These are phyloP conservation scores for Epichloe glyceriae DNA, from an alignment of 2,329 filamentous ascomycete genomes.

Conservation along the genomic window DNA sequence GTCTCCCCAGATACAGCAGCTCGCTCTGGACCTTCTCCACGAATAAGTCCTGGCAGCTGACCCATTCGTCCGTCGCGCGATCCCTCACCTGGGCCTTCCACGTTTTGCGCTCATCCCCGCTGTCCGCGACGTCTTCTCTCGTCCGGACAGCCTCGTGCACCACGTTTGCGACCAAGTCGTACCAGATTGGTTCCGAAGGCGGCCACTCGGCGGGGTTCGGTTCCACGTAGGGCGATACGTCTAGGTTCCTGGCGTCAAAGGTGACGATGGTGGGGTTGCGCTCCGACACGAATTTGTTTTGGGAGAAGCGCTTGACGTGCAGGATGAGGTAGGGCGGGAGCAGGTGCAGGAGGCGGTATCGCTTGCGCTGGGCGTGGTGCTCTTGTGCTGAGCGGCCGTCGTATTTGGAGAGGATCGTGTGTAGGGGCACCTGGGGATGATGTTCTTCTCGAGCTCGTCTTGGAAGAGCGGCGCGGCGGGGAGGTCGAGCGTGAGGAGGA, in stretches of 20 bases:
- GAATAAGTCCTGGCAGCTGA: constrained; percentile 85
- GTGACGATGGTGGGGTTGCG: constrained; percentile 97
- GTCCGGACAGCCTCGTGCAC: constrained; percentile 72
- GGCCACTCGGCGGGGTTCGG: constrained; percentile 62
- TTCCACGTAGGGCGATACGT: constrained; percentile 84
- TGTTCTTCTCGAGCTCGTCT: constrained; percentile 86
- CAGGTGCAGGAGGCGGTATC: constrained; percentile 81
- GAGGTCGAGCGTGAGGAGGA: constrained; percentile 86
- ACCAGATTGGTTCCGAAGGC: constrained; percentile 73
- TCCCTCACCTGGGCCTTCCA: constrained; percentile 90
- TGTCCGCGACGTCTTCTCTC: constrained; percentile 76
- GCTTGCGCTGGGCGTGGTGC: constrained; percentile 73
- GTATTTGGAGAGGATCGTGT: constrained; percentile 78
- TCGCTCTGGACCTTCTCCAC: constrained; percentile 84
- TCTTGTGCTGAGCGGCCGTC: constrained; percentile 81
- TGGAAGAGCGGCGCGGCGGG: constrained; percentile 90
- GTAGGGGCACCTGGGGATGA: constrained; percentile 83
- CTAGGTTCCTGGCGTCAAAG: constrained; percentile 71
- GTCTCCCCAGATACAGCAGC: constrained; percentile 86
- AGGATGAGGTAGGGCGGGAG: constrained; percentile 84
- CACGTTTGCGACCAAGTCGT: constrained; percentile 92
- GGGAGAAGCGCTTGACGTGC: constrained; percentile 93
- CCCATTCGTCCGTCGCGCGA: constrained; percentile 73
- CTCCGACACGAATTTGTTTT: constrained; percentile 93
- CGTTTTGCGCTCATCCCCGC: constrained; percentile 73